A percentile compares a stretch with the other conserved stretches of the same genome.
phyloP scores from a whole-genome alignment of 23 red algal species.

The Porphyridium purpureum region DNA sequence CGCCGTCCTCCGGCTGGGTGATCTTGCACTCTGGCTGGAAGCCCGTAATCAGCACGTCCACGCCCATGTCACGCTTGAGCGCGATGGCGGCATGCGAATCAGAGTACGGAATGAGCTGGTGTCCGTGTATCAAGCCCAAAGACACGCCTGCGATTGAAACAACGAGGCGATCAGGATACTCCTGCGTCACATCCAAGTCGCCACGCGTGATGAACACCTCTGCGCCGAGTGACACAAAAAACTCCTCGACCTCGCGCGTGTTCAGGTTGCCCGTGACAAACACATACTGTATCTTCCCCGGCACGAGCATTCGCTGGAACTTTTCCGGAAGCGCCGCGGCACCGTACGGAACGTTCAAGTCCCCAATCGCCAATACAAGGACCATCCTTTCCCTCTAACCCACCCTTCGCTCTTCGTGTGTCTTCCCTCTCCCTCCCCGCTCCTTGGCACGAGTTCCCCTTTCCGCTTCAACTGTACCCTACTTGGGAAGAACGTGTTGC shows the following conservation, averaged over 20 bases:
- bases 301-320: slow-evolving; percentile 22
- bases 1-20: slow-evolving; percentile 25
- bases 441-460: no score
- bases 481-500: no score
- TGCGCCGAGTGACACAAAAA: slow-evolving; percentile 26
- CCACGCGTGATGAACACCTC: slow-evolving; percentile 33
- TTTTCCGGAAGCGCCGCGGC: slow-evolving; percentile 19
- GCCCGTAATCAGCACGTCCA: slow-evolving; percentile 40
- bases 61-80: slow-evolving; percentile 44
- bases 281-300: slow-evolving; percentile 47
- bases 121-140: slow-evolving; percentile 41
- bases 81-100: slow-evolving; percentile 10
- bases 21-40: slow-evolving; percentile 16
- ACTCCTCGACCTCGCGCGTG: slow-evolving; percentile 26
- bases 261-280: slow-evolving; percentile 42
- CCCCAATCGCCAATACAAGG: slow-evolving; percentile 44
- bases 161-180: not conserved
- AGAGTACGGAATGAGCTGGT: slow-evolving; percentile 21
- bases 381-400: no score
- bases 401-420: no score
- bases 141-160: slow-evolving; percentile 1
- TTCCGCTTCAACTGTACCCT: no score
- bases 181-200: slow-evolving; percentile 37
- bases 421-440: no score
- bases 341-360: slow-evolving; percentile 43